Conservation (phyloP, 306 rosid species). For the Medicago arabica region DNA sequence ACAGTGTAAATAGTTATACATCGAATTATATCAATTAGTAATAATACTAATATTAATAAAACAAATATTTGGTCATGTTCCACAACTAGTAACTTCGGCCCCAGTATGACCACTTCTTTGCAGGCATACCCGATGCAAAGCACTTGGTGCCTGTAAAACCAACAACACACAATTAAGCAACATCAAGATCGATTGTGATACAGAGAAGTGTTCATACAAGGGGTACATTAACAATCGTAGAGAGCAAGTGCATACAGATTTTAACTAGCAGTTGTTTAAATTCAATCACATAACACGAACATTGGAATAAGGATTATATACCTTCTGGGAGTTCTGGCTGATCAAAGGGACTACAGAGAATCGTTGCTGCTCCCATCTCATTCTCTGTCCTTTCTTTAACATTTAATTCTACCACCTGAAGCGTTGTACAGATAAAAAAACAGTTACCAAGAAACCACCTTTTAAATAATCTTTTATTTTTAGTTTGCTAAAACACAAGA, state of each 20-base stretch:
- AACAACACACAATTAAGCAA: neutral
- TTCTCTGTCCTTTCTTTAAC: conserved; percentile 87
- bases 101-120: conserved; percentile 87
- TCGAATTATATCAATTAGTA: too few relatives aligned
- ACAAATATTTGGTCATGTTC: too few relatives aligned
- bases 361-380: conserved; percentile 86
- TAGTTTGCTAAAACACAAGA: too few relatives aligned
- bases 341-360: conserved; percentile 80
- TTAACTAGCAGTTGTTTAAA: neutral
- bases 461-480: neutral
- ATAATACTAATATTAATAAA: too few relatives aligned
- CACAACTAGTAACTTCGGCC: conserved; percentile 79
- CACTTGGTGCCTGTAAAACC: conserved; percentile 70
- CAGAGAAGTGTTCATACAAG: neutral
- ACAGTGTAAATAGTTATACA: too few relatives aligned
- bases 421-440: conserved; percentile 14
- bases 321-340: conserved; percentile 95
- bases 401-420: conserved; percentile 81
- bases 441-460: neutral
- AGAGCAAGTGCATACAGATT: conserved; percentile 7
- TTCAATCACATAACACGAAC: neutral
- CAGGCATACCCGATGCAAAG: conserved; percentile 87
- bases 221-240: neutral
- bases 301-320: conserved; percentile 39
- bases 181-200: neutral